Base-by-base conservation (phyloP, 2,329 filamentous ascomycete species). In the Monilinia polystroma region DNA sequence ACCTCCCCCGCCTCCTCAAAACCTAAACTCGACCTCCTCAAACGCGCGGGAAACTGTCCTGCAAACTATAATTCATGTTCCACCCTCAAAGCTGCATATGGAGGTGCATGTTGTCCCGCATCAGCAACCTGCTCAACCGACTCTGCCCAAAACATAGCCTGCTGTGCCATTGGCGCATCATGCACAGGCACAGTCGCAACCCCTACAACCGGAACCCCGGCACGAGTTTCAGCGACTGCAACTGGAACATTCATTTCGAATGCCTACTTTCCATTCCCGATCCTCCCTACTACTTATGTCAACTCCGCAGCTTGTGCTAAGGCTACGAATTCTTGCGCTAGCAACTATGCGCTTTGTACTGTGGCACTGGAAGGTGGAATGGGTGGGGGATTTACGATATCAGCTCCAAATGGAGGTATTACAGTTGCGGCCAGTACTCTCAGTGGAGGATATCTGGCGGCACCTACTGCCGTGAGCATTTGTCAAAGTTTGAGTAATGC, bases 251-350 rank as follows among this genome's bases (percentile, higher is more conserved):
- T 81, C 73, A 84, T 88, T 23, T 76, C 80, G 53, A 88, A 88
- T 74, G 71, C 78, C 35, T 87, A 83, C 76, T 88, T 87, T 74
- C 81, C 83, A 14, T 88, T 87, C 74, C 86, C 86, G 1, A 84
- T 84, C 72, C 80, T 86, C 63, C 68, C 74, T 57, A 85, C 83
- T 1, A 80, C 80, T 16, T 87, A 85, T 69, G 73, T 77, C 67
- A 81, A 87, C 70, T 75, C 77, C 23, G 82, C 77, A 18, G 81
- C 81, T 7, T 88, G 86, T 72, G 80, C 80, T 4, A 79, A 81
- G 0, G 85, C 85, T 20, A 77, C 82, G 58, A 77, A 75, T 52
- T 80, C 81, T 66, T 88, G 86, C 76, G 80, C 80, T 55, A 74
- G 76, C 29, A 87, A 87, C 73, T 86, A 84, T 74, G 77, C 80